phyloP scores from a whole-genome alignment of 2,329 filamentous ascomycete species.

The Pyricularia sp. region DNA sequence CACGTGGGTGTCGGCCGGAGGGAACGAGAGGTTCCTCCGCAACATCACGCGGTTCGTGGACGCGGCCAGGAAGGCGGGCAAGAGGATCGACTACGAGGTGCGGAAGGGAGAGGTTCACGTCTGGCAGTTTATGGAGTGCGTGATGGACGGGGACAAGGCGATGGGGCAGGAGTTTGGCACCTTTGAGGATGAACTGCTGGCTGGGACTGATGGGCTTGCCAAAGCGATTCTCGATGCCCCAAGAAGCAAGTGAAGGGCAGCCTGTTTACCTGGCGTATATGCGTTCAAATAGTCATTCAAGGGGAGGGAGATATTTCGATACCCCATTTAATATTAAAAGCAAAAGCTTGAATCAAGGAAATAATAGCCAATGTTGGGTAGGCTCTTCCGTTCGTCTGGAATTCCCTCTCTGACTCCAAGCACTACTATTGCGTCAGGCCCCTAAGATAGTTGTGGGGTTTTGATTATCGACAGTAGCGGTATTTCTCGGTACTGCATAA shows the following conservation, averaged over 20 bases:
- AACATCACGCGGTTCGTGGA: neutral
- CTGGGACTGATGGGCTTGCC: neutral
- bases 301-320: neutral
- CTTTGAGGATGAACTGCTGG: neutral
- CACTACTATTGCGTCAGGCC: neutral
- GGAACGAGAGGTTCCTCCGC: neutral
- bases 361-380: neutral
- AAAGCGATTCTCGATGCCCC: neutral
- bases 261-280: too few relatives aligned
- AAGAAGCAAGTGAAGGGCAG: neutral
- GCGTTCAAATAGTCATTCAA: too few relatives aligned
- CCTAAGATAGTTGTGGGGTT: neutral
- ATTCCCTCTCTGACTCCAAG: too few relatives aligned
- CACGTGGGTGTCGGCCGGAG: neutral
- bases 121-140: neutral
- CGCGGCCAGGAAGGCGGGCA: neutral
- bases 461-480: neutral
- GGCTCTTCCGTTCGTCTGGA: too few relatives aligned
- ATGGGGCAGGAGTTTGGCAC: neutral
- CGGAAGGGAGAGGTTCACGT: neutral
- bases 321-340: neutral
- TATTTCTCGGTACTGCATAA: too few relatives aligned
- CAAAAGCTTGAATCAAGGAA: neutral
- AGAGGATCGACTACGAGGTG: neutral
- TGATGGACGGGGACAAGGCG: neutral